A percentile compares a stretch with the other conserved stretches of the same genome.
phyloP scores from a whole-genome alignment of 169 alveolate genomes.

The Plasmodium malariae region DNA sequence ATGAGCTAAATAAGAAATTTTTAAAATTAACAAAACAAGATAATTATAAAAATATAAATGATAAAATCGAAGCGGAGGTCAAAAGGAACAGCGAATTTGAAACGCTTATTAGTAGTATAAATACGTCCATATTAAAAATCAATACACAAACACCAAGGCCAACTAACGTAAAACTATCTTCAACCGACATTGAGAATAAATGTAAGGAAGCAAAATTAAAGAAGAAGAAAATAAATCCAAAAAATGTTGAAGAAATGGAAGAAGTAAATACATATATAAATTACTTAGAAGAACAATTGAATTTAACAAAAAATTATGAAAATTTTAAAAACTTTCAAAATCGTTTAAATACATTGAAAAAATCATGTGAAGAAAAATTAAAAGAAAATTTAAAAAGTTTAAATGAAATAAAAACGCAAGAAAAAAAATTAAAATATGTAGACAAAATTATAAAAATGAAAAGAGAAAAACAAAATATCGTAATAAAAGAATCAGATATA shows the following conservation, averaged over 20 bases:
- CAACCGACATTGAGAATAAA: conserved; percentile 43
- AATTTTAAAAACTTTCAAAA: conserved; percentile 66
- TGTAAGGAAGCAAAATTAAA: conserved; percentile 59
- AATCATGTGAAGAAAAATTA: conserved; percentile 50
- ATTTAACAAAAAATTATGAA: conserved; percentile 62
- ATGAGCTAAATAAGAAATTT: conserved; percentile 66
- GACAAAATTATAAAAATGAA: conserved; percentile 67
- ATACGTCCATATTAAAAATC: conserved; percentile 19
- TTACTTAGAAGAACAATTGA: conserved; percentile 70
- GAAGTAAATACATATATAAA: conserved; percentile 65
- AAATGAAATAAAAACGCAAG: conserved; percentile 42
- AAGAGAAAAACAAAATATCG: conserved; percentile 59
- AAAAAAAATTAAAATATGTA: conserved; percentile 42
- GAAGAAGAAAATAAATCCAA: conserved; percentile 58
- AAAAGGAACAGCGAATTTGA: conserved; percentile 48
- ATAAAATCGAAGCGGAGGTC: conserved; percentile 53
- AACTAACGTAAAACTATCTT: conserved; percentile 36
- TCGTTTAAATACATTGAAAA: conserved; percentile 24
- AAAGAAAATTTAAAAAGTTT: conserved; percentile 42
- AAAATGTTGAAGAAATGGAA: conserved; percentile 62
- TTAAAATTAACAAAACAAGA: conserved; percentile 34
- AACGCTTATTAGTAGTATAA: conserved; percentile 17
- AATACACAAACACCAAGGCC: conserved; percentile 64
- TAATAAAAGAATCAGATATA: conserved; percentile 31
- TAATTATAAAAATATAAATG: conserved; percentile 53